Evolutionary conservation across 768 basidiomycete genomes (phyloP), one percentile per base, ranked within the genome.

Genomic region (Mycena haematopus): DNA sequence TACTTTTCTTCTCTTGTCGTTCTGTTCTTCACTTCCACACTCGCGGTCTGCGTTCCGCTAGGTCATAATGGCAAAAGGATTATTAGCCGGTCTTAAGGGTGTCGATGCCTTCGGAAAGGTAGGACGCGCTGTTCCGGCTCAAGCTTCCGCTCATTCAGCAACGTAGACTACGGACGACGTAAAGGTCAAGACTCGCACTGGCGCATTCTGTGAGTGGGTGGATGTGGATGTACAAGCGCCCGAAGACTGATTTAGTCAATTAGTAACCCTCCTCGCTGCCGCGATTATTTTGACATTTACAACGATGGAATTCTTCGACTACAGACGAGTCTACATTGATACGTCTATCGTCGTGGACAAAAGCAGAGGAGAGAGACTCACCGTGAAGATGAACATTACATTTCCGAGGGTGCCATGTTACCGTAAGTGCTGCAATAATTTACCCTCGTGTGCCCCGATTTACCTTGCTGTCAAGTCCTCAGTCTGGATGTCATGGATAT

Each of bases 81-180:
- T 93, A 68, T 82, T 93, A 71, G 84, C 82, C 52, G 84, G 82
- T 68, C 83, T 99, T 70, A 95, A 92, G 75, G 93, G 95, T 73
- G 84, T 99, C 56, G 97, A 99, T 82, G 97, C 97, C 77, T 99
- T 99, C 83, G 97, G 97, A 65, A 99, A 99, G 90, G 96, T 96
- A 71, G 68, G 82, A 14, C 31, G 29, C 31, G 58, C 51, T 11
- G 50, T 46, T 25, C 46, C 59, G 47, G 47, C 35, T 13, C 14
- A 15, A 45, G 38, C 21, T 2, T 22, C 62, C 27, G 29, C 24
- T 61, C 35, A 62, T 27, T 42, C 46, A 47, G 13, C 33, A 17
- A 44, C 50, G 33, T 70, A 99, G 96, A 99, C 97, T 38, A 93
- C 93, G 75, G 97, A 99, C 73, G 97, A 99, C 82, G 97, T 99